phyloP scores from a whole-genome alignment of 257 asterid genomes.

The Solanum ahanhuiri region DNA sequence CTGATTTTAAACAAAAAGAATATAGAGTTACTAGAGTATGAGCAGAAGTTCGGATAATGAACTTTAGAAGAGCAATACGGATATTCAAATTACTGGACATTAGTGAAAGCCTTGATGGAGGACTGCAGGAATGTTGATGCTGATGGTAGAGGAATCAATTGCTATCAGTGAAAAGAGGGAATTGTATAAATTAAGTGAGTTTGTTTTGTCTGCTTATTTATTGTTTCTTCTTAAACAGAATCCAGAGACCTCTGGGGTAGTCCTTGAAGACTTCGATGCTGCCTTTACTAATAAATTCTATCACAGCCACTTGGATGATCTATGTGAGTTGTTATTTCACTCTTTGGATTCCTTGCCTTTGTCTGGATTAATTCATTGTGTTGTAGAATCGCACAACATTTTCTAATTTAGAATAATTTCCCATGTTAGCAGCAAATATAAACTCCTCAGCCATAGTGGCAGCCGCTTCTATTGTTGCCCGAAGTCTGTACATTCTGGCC shows the following conservation, averaged over 20 bases:
- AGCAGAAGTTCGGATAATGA: background rate
- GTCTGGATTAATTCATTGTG: background rate
- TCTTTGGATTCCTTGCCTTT: slow-evolving; percentile 4
- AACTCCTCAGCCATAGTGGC: slow-evolving; percentile 75
- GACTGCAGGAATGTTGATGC: background rate
- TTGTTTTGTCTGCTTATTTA: background rate
- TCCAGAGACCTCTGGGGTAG: slow-evolving; percentile 69
- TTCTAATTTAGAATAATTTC: slow-evolving; percentile 6
- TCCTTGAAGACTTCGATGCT: slow-evolving; percentile 88
- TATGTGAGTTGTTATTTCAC: slow-evolving; percentile 47
- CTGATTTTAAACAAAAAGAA: background rate
- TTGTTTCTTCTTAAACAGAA: slow-evolving; percentile 40
- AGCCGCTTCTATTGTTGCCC: slow-evolving; percentile 89
- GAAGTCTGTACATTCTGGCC: slow-evolving; percentile 72
- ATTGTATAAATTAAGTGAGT: background rate
- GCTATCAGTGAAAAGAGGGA: background rate
- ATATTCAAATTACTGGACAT: background rate
- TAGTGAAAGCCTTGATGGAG: background rate
- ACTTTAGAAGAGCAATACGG: background rate
- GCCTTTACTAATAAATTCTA: slow-evolving; percentile 74
- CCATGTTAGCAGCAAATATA: slow-evolving; percentile 65
- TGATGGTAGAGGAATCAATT: background rate
- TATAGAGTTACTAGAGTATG: background rate
- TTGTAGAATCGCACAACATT: background rate
- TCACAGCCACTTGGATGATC: slow-evolving; percentile 92